Evolutionary conservation across 148 eudicot species (phyloP).

Genomic region (Vaccinium macrocarpon): DNA sequence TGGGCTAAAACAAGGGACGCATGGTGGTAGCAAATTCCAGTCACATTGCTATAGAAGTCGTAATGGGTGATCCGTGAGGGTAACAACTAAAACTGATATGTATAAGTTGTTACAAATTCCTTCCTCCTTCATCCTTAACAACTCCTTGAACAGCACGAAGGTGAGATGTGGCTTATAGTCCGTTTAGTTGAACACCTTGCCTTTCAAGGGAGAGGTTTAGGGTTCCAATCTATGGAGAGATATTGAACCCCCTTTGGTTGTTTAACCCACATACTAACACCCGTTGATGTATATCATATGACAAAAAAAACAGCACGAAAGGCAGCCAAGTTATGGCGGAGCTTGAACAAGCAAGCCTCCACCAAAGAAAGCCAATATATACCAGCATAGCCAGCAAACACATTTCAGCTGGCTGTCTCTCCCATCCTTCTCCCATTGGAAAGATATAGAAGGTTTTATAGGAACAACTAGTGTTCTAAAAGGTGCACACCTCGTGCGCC

Average conservation of each 20-base stretch:
- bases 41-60: neutral
- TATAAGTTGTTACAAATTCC: neutral
- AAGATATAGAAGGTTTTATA: too few relatives aligned
- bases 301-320: neutral
- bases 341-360: too few relatives aligned
- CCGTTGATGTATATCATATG: too few relatives aligned
- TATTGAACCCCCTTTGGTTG: too few relatives aligned
- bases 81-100: neutral
- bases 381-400: neutral
- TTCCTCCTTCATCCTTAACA: too few relatives aligned
- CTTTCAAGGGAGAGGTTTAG: too few relatives aligned
- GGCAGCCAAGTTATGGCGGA: neutral
- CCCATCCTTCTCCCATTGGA: neutral
- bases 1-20: neutral
- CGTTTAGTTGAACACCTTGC: too few relatives aligned
- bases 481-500: too few relatives aligned
- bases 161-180: neutral
- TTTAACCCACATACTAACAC: too few relatives aligned
- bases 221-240: too few relatives aligned
- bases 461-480: too few relatives aligned
- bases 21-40: neutral
- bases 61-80: neutral
- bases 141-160: neutral
- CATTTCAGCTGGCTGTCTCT: neutral
- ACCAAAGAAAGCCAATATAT: too few relatives aligned